Evolutionary conservation across 2,329 filamentous ascomycete species (phyloP), one percentile per base, ranked within the genome.

Genomic region (Remersonia thermophila): DNA sequence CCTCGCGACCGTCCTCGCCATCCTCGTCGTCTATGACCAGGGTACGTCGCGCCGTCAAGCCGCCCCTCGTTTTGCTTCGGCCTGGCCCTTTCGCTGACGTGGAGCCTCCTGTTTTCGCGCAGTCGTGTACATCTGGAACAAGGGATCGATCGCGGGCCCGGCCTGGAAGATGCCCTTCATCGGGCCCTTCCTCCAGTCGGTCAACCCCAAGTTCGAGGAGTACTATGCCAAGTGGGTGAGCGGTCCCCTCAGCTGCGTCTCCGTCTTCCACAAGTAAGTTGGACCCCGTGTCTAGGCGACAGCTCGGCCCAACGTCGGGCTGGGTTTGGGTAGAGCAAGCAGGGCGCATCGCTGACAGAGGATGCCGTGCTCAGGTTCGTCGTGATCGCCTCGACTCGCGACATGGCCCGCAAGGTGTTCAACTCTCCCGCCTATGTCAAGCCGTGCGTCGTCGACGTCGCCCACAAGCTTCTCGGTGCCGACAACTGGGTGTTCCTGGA

Each of bases 401-500:
- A 96, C 56, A 84, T 96, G 73, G 82, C 89, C 40, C 82, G 89
- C 51, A 96, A 96, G 61, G 80, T 96, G 51, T 87, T 96, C 73
- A 96, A 95, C 63, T 93, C 87, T 14, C 91, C 91, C 17, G 58
- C 65, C 35, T 96, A 79, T 54, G 86, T 93, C 57, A 95, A 95
- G 66, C 91, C 91, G 29, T 96, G 87, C 55, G 87, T 98, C 43
- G 91, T 98, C 45, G 89, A 96, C 57, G 77, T 80, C 41, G 91
- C 91, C 14, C 79, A 85, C 62, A 96, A 96, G 66, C 81, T 98
- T 34, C 77, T 98, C 35, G 83, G 91, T 41, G 73, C 78, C 42
- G 80, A 82, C 52, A 95, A 95, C 66, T 98, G 87, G 85, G 91
- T 96, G 13, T 96, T 96, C 64, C 68, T 98, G 47, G 89, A 96